Conservation (phyloP, 31 red algal genomes). For the Asparagopsis taxiformis region DNA sequence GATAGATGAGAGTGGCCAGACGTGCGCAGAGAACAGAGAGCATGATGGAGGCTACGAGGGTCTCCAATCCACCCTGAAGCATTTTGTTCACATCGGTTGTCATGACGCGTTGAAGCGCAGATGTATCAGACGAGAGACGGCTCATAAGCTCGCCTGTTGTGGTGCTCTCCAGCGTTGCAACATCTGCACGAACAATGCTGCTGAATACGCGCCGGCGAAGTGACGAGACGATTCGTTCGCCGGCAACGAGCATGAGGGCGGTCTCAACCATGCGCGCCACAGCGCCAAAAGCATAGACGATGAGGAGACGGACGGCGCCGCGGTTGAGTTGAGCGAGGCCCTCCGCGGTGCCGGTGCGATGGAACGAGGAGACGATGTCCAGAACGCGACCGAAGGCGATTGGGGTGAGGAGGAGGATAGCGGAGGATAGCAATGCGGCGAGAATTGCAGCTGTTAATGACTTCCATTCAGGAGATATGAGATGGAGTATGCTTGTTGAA, state of each 20-base stretch:
- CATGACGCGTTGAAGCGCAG: slow-evolving; percentile 12
- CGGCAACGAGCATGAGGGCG: slow-evolving; percentile 10
- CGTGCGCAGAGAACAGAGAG: slow-evolving; percentile 37
- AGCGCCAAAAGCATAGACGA: slow-evolving; percentile 18
- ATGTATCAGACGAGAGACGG: slow-evolving; percentile 5
- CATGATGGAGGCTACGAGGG: slow-evolving; percentile 8
- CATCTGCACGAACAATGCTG: slow-evolving; percentile 13
- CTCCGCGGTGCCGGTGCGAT: neutral
- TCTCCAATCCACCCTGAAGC: slow-evolving; percentile 21
- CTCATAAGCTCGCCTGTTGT: slow-evolving; percentile 35
- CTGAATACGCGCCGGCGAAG: slow-evolving; percentile 33
- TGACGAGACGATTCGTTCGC: slow-evolving; percentile 16
- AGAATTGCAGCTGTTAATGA: slow-evolving; percentile 20
- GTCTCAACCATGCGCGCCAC: slow-evolving; percentile 4
- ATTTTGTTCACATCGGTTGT: slow-evolving; percentile 13
- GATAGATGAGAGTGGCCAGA: slow-evolving; percentile 15
- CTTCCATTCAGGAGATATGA: slow-evolving; percentile 21
- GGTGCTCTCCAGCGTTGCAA: slow-evolving; percentile 15
- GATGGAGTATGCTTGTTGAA: slow-evolving; percentile 6
- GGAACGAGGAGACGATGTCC: slow-evolving; percentile 12
- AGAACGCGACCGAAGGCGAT: slow-evolving; percentile 30
- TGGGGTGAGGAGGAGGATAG: slow-evolving; percentile 30
- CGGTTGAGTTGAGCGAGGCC: slow-evolving; percentile 4
- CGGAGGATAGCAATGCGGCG: slow-evolving; percentile 36
- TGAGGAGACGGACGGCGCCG: neutral